These are phyloP conservation scores for Podospora anserina DNA, from an alignment of 495 filamentous ascomycete species.

Conservation along the genomic window DNA sequence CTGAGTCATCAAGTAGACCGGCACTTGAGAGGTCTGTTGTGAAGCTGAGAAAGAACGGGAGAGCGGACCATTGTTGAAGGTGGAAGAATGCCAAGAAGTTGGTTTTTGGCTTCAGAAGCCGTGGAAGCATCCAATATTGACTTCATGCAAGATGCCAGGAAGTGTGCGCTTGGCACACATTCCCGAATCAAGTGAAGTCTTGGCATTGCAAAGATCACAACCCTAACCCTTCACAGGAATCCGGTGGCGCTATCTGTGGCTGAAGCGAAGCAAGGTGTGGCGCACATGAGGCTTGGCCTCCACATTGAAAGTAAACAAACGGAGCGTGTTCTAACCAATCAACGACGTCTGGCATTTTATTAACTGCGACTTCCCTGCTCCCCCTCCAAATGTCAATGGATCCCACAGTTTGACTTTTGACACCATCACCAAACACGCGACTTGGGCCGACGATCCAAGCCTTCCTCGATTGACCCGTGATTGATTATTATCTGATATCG, in stretches of 20 bases:
- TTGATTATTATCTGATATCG: background rate
- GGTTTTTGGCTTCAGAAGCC: background rate
- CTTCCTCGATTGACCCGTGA: background rate
- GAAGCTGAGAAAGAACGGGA: background rate
- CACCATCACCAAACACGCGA: constrained; percentile 6
- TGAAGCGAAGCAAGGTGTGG: background rate
- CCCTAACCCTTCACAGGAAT: background rate
- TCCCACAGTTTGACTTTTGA: constrained; percentile 1
- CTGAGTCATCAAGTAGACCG: background rate
- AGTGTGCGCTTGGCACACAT: background rate
- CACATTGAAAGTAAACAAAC: constrained; percentile 34
- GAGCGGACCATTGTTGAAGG: background rate
- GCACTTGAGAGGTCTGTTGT: background rate
- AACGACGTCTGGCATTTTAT: constrained; percentile 8
- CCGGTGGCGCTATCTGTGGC: background rate
- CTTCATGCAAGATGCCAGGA: background rate
- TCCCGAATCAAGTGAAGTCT: background rate
- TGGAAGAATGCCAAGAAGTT: background rate
- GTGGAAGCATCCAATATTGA: background rate
- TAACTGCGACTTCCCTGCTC: constrained; percentile 13
- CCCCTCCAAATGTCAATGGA: constrained; percentile 8
- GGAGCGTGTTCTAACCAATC: constrained; percentile 23
- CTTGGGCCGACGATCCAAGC: background rate
- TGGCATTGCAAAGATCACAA: background rate
- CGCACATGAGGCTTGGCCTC: background rate